Evolutionary conservation across 2,329 filamentous ascomycete species (phyloP).

Genomic region (Alternaria sp.): DNA sequence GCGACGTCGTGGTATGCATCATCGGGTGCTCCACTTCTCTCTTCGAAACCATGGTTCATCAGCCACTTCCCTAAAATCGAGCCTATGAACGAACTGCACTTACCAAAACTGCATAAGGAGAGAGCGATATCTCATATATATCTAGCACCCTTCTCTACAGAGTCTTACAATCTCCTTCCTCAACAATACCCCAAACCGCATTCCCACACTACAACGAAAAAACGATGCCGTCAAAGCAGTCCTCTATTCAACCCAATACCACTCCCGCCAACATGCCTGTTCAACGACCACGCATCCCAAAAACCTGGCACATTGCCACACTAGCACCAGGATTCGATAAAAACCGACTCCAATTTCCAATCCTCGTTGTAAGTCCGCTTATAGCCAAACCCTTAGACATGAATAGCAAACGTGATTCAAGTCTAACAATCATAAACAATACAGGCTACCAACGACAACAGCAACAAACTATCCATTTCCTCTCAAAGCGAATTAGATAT

Average conservation of each 20-base stretch:
- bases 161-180: not conserved
- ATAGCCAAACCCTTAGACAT: accelerated
- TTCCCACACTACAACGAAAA: not conserved
- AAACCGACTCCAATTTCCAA: not conserved
- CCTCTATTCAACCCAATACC: not conserved
- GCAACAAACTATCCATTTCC: not conserved
- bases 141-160: not conserved
- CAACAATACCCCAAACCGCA: not conserved
- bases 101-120: not conserved
- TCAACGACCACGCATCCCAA: not conserved
- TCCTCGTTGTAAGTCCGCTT: not conserved
- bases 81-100: not conserved
- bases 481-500: not conserved
- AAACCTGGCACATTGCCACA: not conserved
- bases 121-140: not conserved
- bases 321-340: not conserved
- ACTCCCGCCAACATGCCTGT: not conserved
- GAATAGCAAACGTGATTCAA: accelerated
- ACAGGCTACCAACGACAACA: not conserved
- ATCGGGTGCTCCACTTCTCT: not conserved
- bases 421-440: not conserved
- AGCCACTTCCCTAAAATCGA: not conserved
- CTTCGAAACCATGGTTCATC: constrained; percentile 1
- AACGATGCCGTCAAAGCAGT: not conserved
- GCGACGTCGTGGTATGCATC: not conserved